Evolutionary conservation across 768 basidiomycete genomes (phyloP), one percentile per base, ranked within the genome.

Genomic region (Lactifluus hygrophoroides): DNA sequence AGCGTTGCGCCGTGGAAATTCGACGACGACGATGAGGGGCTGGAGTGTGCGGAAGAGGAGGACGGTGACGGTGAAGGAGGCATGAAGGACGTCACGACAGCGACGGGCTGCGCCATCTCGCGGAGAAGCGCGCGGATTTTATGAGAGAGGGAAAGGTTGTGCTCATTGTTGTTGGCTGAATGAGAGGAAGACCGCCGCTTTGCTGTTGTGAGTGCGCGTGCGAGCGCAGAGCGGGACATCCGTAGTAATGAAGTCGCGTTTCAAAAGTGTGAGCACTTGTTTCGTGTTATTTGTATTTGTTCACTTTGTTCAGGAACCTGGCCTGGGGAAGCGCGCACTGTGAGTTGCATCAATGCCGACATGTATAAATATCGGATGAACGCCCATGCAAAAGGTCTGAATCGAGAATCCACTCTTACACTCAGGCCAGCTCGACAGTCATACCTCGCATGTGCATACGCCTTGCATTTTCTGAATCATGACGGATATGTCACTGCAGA

Each of bases 1-100:
- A 98, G 77, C 1, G 94, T 97, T 21, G 93, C 92, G 64, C 94
- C 94, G 70, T 96, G 94, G 66, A 80, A 91, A 10, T 57, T 64
- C 7, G 65, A 45, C 44, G 50, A 55, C 30, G 46, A 16, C 7
- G 65, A 45, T 45, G 50, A 55, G 27, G 46, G 14, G 14, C 37
- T 17, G 27, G 50, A 17, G 7, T 40, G 21, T 27, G 47, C 8
- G 28, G 21, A 32, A 8, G 46, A 4, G 10, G 51, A 34, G 19
- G 34, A 6, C 21, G 54, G 40, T 5, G 37, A 4, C 9, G 57
- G 34, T 3, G 47, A 43, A 17, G 27, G 32, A 7, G 77, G 81
- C 74, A 86, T 78, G 64, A 77, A 70, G 1, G 89, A 81, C 2
- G 92, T 90, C 62, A 94, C 81, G 55, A 95, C 84, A 2, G 90